A percentile compares a stretch with the other conserved stretches of the same genome.
Evolutionary conservation across 495 filamentous ascomycete species (phyloP).

Genomic region (Parmelia sp.): DNA sequence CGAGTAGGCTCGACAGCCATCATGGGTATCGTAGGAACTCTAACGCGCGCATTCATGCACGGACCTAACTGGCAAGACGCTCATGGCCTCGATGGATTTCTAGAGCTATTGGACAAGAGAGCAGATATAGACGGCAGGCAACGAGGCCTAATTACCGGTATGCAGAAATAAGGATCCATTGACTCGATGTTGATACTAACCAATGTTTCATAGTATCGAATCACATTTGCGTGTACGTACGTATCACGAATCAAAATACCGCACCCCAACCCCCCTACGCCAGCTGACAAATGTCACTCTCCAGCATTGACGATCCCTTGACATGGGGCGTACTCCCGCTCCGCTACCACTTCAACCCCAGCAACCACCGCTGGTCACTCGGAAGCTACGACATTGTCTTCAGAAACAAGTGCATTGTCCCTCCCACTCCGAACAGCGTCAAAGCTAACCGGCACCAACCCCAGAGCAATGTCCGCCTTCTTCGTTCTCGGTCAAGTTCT

Average conservation of each 20-base stretch:
- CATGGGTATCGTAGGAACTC: conserved; percentile 45
- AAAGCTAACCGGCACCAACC: conserved; percentile 15
- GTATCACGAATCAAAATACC: conserved; percentile 24
- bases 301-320: conserved; percentile 86
- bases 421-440: conserved; percentile 6
- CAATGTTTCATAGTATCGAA: conserved; percentile 65
- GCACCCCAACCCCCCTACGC: not conserved
- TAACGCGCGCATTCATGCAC: conserved; percentile 45
- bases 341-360: conserved; percentile 58
- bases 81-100: conserved; percentile 65
- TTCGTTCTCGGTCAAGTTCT: conserved; percentile 84
- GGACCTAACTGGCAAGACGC: conserved; percentile 48
- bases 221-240: conserved; percentile 89
- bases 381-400: conserved; percentile 94
- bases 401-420: conserved; percentile 33
- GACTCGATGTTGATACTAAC: conserved; percentile 1
- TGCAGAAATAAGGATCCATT: conserved; percentile 17
- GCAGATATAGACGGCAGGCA: conserved; percentile 60
- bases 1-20: conserved; percentile 46
- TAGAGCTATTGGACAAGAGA: conserved; percentile 67
- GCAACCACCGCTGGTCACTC: conserved; percentile 75
- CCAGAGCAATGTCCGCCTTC: conserved; percentile 55
- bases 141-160: conserved; percentile 82
- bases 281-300: conserved; percentile 14
- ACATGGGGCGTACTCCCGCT: conserved; percentile 84